These are phyloP conservation scores for Metschnikowia similis DNA, from an alignment of 805 yeast genomes.

Conservation along the genomic window DNA sequence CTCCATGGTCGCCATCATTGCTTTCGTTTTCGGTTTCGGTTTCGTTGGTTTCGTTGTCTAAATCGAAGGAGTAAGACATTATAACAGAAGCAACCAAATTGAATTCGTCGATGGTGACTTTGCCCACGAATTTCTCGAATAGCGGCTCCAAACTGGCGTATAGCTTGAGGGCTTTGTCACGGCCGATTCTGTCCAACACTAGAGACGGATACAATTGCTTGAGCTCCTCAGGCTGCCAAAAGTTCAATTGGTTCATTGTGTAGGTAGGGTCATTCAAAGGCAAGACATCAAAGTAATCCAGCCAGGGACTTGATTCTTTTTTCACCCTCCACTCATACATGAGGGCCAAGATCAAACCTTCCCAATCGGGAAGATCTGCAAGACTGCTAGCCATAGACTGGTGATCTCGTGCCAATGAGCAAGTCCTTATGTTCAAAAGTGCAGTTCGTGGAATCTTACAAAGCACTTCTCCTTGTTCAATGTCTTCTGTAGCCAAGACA, in stretches of 20 bases:
- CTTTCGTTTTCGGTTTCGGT: constrained; percentile 17
- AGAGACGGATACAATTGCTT: constrained; percentile 61
- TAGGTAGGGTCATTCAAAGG: constrained; percentile 43
- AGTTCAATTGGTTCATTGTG: constrained; percentile 65
- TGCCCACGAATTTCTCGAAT: constrained; percentile 8
- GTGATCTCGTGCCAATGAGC: constrained; percentile 36
- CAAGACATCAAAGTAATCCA: constrained; percentile 63
- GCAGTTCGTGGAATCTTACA: constrained; percentile 64
- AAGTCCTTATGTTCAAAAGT: constrained; percentile 57
- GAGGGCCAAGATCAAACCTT: constrained; percentile 64
- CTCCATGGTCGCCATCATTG: no score
- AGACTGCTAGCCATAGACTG: constrained; percentile 33
- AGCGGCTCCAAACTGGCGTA: constrained; percentile 28
- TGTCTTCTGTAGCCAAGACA: constrained; percentile 58
- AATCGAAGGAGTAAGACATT: constrained; percentile 89
- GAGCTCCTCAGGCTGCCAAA: constrained; percentile 68
- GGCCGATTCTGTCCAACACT: constrained; percentile 68
- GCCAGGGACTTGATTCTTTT: constrained; percentile 55
- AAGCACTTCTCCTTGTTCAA: constrained; percentile 56
- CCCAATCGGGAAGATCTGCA: constrained; percentile 63
- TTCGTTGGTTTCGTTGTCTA: constrained; percentile 34
- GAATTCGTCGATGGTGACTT: constrained; percentile 51
- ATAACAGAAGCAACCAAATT: constrained; percentile 73
- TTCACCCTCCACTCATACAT: constrained; percentile 52
- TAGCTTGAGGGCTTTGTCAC: constrained; percentile 58